A percentile compares a stretch with the other conserved stretches of the same genome.
Conservation (phyloP, 352 stramenopile species). For the Blastocystis hominis region DNA sequence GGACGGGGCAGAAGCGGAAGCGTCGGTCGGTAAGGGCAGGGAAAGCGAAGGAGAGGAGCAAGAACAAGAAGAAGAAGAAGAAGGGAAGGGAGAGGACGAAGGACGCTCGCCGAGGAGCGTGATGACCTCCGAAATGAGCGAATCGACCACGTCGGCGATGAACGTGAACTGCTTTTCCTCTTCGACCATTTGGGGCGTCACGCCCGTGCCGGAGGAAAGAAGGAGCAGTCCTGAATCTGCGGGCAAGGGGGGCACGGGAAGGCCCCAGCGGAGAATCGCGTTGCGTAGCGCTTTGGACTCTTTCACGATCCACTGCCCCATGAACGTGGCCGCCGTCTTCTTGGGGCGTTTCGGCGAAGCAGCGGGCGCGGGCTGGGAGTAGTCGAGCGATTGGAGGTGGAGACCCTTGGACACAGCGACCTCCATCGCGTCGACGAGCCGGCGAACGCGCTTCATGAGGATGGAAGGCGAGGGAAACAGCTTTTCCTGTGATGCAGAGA, state of each 20-base stretch:
- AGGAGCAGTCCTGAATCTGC: not conserved
- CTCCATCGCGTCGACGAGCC: not conserved
- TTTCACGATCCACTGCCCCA: not conserved
- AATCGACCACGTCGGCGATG: not conserved
- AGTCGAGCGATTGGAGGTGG: not conserved
- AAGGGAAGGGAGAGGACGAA: not conserved
- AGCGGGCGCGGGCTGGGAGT: not conserved
- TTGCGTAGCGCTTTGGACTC: conserved; percentile 31
- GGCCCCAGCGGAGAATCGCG: conserved; percentile 20
- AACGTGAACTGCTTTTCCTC: not conserved
- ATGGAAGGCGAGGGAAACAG: not conserved
- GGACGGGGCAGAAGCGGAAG: not conserved
- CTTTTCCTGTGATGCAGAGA: not conserved
- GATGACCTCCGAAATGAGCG: not conserved
- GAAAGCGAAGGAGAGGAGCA: not conserved
- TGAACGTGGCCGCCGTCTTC: not conserved
- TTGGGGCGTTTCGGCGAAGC: not conserved
- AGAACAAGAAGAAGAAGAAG: not conserved
- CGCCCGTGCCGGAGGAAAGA: not conserved
- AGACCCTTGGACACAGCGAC: not conserved
- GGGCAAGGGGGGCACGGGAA: not conserved
- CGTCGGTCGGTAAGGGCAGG: not conserved
- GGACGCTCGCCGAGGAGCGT: not conserved
- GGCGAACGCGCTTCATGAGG: not conserved
- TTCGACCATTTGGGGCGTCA: not conserved